phyloP scores from a whole-genome alignment of 2,329 filamentous ascomycete species.

The Torrubiella hemipterigena region DNA sequence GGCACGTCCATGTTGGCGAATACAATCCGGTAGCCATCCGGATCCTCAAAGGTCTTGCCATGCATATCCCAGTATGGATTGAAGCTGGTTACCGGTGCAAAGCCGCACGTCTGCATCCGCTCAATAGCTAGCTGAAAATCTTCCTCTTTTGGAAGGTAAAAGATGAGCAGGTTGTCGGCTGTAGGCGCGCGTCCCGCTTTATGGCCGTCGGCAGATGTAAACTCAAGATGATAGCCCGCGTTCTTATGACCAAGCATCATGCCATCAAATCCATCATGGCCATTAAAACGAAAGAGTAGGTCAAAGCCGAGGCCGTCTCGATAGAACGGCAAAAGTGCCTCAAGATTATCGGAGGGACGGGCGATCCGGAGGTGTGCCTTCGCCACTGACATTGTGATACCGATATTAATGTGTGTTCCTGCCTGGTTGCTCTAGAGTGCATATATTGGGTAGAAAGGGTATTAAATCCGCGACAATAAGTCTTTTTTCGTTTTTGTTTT shows the following conservation, averaged over 20 bases:
- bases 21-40: constrained; percentile 32
- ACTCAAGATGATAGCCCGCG: constrained; percentile 29
- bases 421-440: not conserved
- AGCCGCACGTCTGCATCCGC: constrained; percentile 21
- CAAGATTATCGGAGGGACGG: constrained; percentile 25
- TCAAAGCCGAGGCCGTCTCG: constrained; percentile 25
- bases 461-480: constrained; percentile 3
- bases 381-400: constrained; percentile 6
- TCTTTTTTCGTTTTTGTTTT: not conserved
- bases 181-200: constrained; percentile 23
- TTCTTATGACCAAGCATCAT: constrained; percentile 26
- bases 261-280: constrained; percentile 27
- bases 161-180: constrained; percentile 30
- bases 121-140: constrained; percentile 17
- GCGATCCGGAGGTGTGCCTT: constrained; percentile 25
- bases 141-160: constrained; percentile 23
- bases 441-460: not conserved
- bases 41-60: constrained; percentile 31
- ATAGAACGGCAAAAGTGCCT: constrained; percentile 27
- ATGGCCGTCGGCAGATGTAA: constrained; percentile 22
- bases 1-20: constrained; percentile 18
- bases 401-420: not conserved
- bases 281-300: constrained; percentile 18
- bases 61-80: constrained; percentile 32
- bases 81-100: constrained; percentile 21